A percentile compares a stretch with the other conserved stretches of the same genome.
Evolutionary conservation across 805 yeast species (phyloP).

Genomic region (Blastobotrys parvus): DNA sequence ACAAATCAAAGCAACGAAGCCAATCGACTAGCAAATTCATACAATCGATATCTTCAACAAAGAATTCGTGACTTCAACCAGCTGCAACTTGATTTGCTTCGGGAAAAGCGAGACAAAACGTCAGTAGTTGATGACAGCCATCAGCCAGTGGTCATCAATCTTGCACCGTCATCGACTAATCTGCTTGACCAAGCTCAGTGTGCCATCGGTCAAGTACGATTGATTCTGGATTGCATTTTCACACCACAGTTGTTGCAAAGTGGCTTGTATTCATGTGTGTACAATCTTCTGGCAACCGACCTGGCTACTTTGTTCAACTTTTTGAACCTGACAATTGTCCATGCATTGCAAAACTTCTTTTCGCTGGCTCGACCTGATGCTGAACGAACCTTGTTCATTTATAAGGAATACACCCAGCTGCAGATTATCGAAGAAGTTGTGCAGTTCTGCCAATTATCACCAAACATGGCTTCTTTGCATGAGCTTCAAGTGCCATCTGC

Average conservation of each 20-base stretch:
- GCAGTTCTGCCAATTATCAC: conserved; percentile 8
- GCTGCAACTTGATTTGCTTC: conserved; percentile 11
- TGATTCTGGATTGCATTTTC: conserved; percentile 14
- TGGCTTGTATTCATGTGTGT: conserved; percentile 6
- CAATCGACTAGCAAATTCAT: conserved; percentile 8
- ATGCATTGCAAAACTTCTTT: conserved; percentile 12
- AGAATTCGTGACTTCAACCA: conserved; percentile 11
- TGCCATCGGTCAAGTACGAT: conserved; percentile 9
- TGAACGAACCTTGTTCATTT: conserved; percentile 14
- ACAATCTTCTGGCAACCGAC: conserved; percentile 14
- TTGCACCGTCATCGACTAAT: not conserved
- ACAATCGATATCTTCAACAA: conserved; percentile 13
- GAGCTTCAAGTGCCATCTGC: conserved; percentile 10
- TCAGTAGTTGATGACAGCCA: conserved; percentile 9
- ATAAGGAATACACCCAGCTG: conserved; percentile 17
- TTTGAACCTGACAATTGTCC: conserved; percentile 9
- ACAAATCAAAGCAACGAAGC: not conserved
- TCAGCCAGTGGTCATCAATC: conserved; percentile 5
- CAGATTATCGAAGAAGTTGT: conserved; percentile 11
- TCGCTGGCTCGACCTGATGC: conserved; percentile 13
- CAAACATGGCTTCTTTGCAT: conserved; percentile 6
- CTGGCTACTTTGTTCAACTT: conserved; percentile 11
- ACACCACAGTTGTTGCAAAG: conserved; percentile 8
- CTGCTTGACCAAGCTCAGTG: conserved; percentile 13
- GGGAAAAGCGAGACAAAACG: conserved; percentile 10